Percentiles rank a stretch among this genome's conserved stretches.
Conservation (phyloP, 208 protist species). For the Trypanosoma brucei region DNA sequence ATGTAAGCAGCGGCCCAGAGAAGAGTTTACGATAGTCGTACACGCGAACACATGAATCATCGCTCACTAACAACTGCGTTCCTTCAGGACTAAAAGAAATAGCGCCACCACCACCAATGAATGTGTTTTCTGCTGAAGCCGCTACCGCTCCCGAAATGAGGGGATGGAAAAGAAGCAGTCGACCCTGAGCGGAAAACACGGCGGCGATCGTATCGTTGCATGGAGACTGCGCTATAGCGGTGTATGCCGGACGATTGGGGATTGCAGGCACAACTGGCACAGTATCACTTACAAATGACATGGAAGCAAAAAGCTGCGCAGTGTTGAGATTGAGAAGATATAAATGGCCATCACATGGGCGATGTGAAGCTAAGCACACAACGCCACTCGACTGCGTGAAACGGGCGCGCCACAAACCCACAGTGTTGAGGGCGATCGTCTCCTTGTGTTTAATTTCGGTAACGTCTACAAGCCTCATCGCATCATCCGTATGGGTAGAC, state of each 20-base stretch:
- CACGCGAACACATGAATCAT: slow-evolving; percentile 48
- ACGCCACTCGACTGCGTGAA: slow-evolving; percentile 71
- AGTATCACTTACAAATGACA: slow-evolving; percentile 65
- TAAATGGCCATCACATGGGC: slow-evolving; percentile 70
- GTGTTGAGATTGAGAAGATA: slow-evolving; percentile 72
- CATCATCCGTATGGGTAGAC: slow-evolving; percentile 73
- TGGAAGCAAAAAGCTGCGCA: slow-evolving; percentile 52
- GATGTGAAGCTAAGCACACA: slow-evolving; percentile 61
- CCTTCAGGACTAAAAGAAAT: slow-evolving; percentile 64
- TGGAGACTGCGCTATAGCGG: slow-evolving; percentile 58
- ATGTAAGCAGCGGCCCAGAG: slow-evolving; percentile 17
- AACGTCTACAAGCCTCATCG: slow-evolving; percentile 70
- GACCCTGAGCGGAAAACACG: slow-evolving; percentile 40
- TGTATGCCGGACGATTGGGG: slow-evolving; percentile 61
- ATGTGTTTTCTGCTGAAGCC: slow-evolving; percentile 32
- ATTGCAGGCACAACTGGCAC: slow-evolving; percentile 31
- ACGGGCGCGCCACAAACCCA: slow-evolving; percentile 54
- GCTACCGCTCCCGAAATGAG: slow-evolving; percentile 75
- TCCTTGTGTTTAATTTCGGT: slow-evolving; percentile 34
- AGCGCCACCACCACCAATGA: slow-evolving; percentile 31
- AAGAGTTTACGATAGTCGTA: slow-evolving; percentile 64
- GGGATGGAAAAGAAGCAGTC: slow-evolving; percentile 71
- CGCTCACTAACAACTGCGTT: slow-evolving; percentile 45
- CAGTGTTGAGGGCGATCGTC: slow-evolving; percentile 48
- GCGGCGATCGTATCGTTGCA: slow-evolving; percentile 58